Percentiles rank a stretch among this genome's conserved stretches.
Evolutionary conservation across 768 basidiomycete genomes (phyloP).

Genomic region (Hygrocybe coccinea): DNA sequence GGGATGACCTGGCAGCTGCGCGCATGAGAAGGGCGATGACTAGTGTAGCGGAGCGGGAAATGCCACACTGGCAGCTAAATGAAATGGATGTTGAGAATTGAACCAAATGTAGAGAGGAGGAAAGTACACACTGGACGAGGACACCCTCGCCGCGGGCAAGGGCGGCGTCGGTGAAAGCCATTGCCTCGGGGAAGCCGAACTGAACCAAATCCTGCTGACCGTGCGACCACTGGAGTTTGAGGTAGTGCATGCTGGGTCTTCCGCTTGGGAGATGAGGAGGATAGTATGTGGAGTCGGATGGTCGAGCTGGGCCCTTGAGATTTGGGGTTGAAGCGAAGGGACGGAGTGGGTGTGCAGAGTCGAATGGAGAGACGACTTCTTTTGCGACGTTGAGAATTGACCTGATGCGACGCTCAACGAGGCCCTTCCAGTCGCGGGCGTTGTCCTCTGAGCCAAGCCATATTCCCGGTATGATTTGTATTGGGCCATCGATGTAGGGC

Average conservation of each 20-base stretch:
- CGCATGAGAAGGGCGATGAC: slow-evolving; percentile 92
- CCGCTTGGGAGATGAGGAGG: slow-evolving; percentile 64
- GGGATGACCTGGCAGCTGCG: slow-evolving; percentile 66
- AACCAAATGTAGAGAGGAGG: slow-evolving; percentile 19
- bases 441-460: slow-evolving; percentile 94
- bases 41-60: slow-evolving; percentile 85
- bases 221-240: slow-evolving; percentile 89
- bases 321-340: slow-evolving; percentile 67
- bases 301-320: slow-evolving; percentile 36
- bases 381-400: slow-evolving; percentile 90
- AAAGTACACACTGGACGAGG: slow-evolving; percentile 70
- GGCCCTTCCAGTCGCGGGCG: slow-evolving; percentile 71
- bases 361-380: slow-evolving; percentile 76
- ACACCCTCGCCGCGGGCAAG: slow-evolving; percentile 72
- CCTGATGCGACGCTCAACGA: slow-evolving; percentile 67
- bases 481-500: slow-evolving; percentile 77
- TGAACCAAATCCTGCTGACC: slow-evolving; percentile 86
- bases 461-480: slow-evolving; percentile 78
- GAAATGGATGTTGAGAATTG: slow-evolving; percentile 6
- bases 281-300: slow-evolving; percentile 51
- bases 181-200: slow-evolving; percentile 72
- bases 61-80: slow-evolving; percentile 85
- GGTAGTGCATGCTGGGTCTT: slow-evolving; percentile 78
- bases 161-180: slow-evolving; percentile 77
- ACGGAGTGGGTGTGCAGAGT: slow-evolving; percentile 49